A percentile compares a stretch with the other conserved stretches of the same genome.
phyloP scores from a whole-genome alignment of 1,139 yeast species.

The Diutina mesorugosa region DNA sequence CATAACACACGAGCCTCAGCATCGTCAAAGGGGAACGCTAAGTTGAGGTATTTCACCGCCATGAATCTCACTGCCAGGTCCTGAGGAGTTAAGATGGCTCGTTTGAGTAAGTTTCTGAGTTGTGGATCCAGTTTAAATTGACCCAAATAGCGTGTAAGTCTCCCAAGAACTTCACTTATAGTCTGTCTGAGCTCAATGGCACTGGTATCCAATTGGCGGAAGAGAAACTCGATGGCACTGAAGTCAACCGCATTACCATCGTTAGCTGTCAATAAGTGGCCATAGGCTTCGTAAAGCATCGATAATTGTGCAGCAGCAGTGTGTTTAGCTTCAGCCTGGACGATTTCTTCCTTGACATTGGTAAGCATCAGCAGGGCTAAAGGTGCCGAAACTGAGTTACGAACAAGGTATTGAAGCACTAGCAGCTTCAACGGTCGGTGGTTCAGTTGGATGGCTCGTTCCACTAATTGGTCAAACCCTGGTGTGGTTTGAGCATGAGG shows the following conservation, averaged over 20 bases:
- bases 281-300: neutral
- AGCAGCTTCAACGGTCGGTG: neutral
- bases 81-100: neutral
- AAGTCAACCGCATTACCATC: constrained; percentile 3
- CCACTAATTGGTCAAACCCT: neutral
- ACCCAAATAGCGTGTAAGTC: constrained; percentile 32
- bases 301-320: neutral
- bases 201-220: constrained; percentile 63
- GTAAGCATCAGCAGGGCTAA: neutral
- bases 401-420: neutral
- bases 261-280: neutral
- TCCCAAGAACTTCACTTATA: constrained; percentile 61
- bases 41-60: constrained; percentile 53
- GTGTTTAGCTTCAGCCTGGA: neutral
- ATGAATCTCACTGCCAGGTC: constrained; percentile 32
- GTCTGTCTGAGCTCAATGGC: constrained; percentile 48
- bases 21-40: constrained; percentile 57
- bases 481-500: neutral
- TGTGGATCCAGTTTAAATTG: constrained; percentile 28
- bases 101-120: constrained; percentile 27
- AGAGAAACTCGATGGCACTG: constrained; percentile 51
- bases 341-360: neutral
- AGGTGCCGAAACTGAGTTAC: neutral
- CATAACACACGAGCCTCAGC: constrained; percentile 58
- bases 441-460: neutral